Percentiles rank a stretch among this genome's conserved stretches.
These are phyloP conservation scores for Dipteronia sinensis DNA, from an alignment of 345 rosid genomes.

Conservation along the genomic window DNA sequence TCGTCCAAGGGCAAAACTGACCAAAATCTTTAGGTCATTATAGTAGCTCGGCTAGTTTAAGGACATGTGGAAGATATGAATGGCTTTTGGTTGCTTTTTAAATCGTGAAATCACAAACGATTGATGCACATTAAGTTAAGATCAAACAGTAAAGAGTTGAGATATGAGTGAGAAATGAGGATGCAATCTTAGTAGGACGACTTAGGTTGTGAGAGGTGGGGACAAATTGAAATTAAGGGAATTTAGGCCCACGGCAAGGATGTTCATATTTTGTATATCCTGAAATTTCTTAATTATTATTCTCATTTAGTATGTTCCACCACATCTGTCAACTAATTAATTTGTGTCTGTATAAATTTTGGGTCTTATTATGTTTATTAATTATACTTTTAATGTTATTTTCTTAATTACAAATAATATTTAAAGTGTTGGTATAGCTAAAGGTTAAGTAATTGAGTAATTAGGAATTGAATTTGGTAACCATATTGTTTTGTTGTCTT, in stretches of 20 bases:
- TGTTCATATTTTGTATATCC: not conserved
- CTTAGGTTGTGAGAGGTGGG: not conserved
- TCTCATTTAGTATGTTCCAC: not conserved
- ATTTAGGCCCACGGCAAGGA: not conserved
- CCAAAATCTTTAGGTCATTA: constrained; percentile 26
- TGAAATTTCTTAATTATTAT: not conserved
- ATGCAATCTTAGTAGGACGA: not conserved
- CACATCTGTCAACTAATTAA: constrained; percentile 12
- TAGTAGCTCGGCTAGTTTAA: not conserved
- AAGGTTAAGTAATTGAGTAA: not conserved
- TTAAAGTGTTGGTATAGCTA: not conserved
- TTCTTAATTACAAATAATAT: constrained; percentile 7
- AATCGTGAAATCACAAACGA: no score
- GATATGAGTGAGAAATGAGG: not conserved
- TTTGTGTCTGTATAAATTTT: not conserved
- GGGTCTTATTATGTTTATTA: constrained; percentile 4
- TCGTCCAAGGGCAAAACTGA: not conserved
- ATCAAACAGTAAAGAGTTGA: not conserved
- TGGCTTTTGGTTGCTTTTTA: not conserved
- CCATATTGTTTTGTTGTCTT: not conserved
- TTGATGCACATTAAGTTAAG: no score
- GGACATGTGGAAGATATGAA: constrained; percentile 16
- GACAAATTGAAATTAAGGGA: not conserved
- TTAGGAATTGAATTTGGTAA: not conserved
- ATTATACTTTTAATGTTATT: constrained; percentile 17